These are phyloP conservation scores for Paraphoma chrysanthemicola DNA, from an alignment of 2,329 filamentous ascomycete genomes.

Conservation along the genomic window DNA sequence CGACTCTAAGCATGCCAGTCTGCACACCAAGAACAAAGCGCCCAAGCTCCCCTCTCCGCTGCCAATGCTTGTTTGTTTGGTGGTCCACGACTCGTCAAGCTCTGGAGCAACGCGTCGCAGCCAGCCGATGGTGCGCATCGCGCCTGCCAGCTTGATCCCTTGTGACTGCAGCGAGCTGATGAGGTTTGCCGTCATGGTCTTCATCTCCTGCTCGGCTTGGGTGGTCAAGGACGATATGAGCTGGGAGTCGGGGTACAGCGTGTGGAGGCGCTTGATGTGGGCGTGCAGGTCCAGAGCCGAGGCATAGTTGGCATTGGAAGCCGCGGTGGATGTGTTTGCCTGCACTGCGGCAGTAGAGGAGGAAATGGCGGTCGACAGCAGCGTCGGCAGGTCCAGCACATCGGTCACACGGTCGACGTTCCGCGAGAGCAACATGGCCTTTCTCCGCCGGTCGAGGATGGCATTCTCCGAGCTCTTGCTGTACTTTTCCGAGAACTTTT, in stretches of 20 bases:
- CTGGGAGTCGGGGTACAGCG: slow-evolving; percentile 79
- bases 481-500: slow-evolving; percentile 83
- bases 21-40: slow-evolving; percentile 85
- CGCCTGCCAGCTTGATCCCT: slow-evolving; percentile 84
- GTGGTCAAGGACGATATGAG: slow-evolving; percentile 74
- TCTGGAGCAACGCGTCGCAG: slow-evolving; percentile 86
- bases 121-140: slow-evolving; percentile 91
- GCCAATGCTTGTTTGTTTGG: slow-evolving; percentile 37
- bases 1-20: slow-evolving; percentile 77
- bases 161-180: slow-evolving; percentile 78
- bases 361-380: slow-evolving; percentile 81
- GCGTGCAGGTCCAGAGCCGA: slow-evolving; percentile 89
- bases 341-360: slow-evolving; percentile 61
- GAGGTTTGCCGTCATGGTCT: slow-evolving; percentile 84
- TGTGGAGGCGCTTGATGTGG: slow-evolving; percentile 87
- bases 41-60: slow-evolving; percentile 72
- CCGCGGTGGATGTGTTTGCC: slow-evolving; percentile 33
- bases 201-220: slow-evolving; percentile 87
- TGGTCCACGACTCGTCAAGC: slow-evolving; percentile 60
- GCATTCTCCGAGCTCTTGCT: slow-evolving; percentile 71
- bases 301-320: slow-evolving; percentile 74
- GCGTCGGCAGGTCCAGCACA: slow-evolving; percentile 84
- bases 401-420: slow-evolving; percentile 91
- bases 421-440: slow-evolving; percentile 79
- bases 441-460: slow-evolving; percentile 75